Percentiles rank a stretch among this genome's conserved stretches.
These are phyloP conservation scores for Epichloe aotearoae DNA, from an alignment of 2,329 filamentous ascomycete species.

Conservation along the genomic window DNA sequence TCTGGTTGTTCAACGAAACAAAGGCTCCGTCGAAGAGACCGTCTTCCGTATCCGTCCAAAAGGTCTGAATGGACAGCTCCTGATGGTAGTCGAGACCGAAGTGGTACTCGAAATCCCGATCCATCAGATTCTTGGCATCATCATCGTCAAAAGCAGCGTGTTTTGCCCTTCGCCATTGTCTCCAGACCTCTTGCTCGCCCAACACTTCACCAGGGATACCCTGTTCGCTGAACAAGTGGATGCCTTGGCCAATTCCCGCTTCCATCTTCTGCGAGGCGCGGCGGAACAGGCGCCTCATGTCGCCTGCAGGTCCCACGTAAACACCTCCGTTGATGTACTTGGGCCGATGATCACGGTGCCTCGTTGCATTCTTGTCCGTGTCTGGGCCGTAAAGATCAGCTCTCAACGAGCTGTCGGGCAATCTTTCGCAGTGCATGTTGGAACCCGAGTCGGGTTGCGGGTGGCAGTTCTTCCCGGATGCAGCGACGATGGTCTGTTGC, in stretches of 20 bases:
- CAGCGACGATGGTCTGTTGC: slow-evolving; percentile 13
- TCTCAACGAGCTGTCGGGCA: slow-evolving; percentile 13
- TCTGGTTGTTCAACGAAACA: slow-evolving; percentile 10
- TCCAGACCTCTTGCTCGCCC: slow-evolving; percentile 15
- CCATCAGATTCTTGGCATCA: slow-evolving; percentile 1
- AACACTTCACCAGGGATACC: slow-evolving; percentile 13
- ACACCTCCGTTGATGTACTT: slow-evolving; percentile 11
- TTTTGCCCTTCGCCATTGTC: slow-evolving; percentile 18
- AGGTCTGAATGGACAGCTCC: slow-evolving; percentile 10
- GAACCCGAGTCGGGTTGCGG: slow-evolving; percentile 8
- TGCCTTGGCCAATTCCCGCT: slow-evolving; percentile 1
- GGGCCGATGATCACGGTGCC: slow-evolving; percentile 9
- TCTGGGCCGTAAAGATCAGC: slow-evolving; percentile 11
- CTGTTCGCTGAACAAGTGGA: slow-evolving; percentile 11
- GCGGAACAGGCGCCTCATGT: slow-evolving; percentile 9
- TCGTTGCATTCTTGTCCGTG: slow-evolving; percentile 7
- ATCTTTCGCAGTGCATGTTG: slow-evolving; percentile 12
- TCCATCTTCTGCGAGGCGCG: slow-evolving; percentile 9
- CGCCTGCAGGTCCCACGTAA: slow-evolving; percentile 10
- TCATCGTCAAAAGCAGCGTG: not conserved
- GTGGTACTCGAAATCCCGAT: slow-evolving; percentile 12
- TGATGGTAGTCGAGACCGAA: slow-evolving; percentile 17
- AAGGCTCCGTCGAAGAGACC: slow-evolving; percentile 11
- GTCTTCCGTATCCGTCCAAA: slow-evolving; percentile 8
- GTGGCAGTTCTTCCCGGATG: slow-evolving; percentile 13